Evolutionary conservation across 2,329 filamentous ascomycete species (phyloP), one percentile per base, ranked within the genome.

Genomic region (Cytospora mali): DNA sequence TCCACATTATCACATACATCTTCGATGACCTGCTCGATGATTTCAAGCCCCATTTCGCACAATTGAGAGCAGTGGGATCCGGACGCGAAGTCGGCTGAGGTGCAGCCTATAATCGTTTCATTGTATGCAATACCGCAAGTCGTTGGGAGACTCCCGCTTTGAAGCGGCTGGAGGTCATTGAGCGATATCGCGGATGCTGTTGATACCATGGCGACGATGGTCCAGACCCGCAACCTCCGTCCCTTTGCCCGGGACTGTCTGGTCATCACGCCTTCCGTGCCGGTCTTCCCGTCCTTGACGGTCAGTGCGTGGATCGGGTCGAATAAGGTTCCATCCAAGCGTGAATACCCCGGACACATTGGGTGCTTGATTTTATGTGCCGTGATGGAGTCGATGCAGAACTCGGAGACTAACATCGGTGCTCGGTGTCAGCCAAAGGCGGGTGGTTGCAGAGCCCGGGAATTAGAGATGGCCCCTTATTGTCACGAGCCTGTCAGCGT

Each of bases 1-100:
- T 84, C 84, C 27, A 88, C 90, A 60, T 92, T 89, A 4, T 89
- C 89, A 71, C 94, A 94, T 75, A 89, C 85, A 49, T 82, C 78
- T 54, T 84, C 82, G 42, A 90, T 84, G 33, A 88, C 90, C 68
- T 93, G 88, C 55, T 90, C 88, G 74, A 96, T 88, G 55, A 95
- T 81, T 68, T 92, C 86, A 33, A 97, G 91, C 60, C 90, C 74
- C 9, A 65, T 64, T 48, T 70, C 70, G 65, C 80, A 82, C 4
- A 59, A 62, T 4, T 62, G 42, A 18, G 79, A 80, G 69, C 80
- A 82, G 2, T 67, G 67, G 14, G 66, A 71, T 39, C 72, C 73
- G 2, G 60, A 60, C 7, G 64, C 66, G 28, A 80, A 80, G 66
- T 81, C 79, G 60, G 28, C 52, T 10, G 61, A 57, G 5, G 58